phyloP scores from a whole-genome alignment of 164 flowering plant species.

The Vitis labrusca region DNA sequence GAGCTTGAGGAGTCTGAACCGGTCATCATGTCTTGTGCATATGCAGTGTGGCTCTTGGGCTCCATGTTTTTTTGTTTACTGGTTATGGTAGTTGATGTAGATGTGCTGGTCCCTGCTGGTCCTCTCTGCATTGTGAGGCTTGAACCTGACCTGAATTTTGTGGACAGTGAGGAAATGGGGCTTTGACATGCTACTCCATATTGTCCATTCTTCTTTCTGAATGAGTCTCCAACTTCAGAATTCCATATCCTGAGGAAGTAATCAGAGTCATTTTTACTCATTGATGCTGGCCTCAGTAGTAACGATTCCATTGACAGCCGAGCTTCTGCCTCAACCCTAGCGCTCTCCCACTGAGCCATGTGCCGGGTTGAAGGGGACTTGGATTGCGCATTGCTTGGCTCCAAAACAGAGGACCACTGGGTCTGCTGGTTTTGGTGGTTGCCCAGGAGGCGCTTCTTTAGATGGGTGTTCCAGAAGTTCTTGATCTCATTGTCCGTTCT shows the following conservation, averaged over 20 bases:
- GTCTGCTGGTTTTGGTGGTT: background rate
- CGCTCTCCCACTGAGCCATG: conserved; percentile 44
- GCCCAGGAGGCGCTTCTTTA: conserved; percentile 37
- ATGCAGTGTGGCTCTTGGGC: conserved; percentile 1
- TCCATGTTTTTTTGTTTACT: background rate
- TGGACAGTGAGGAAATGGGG: conserved; percentile 23
- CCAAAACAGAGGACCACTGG: conserved; percentile 2
- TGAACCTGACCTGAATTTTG: conserved; percentile 20
- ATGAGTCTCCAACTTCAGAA: conserved; percentile 45
- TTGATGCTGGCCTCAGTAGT: conserved; percentile 8
- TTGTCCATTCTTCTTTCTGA: conserved; percentile 14
- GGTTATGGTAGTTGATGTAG: background rate
- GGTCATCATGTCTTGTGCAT: conserved; percentile 6
- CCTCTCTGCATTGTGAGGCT: conserved; percentile 9
- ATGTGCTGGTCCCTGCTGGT: background rate
- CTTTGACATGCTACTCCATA: conserved; percentile 8
- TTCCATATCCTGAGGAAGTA: conserved; percentile 37
- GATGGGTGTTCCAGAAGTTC: conserved; percentile 50
- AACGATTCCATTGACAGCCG: conserved; percentile 27
- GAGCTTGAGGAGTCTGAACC: conserved; percentile 24
- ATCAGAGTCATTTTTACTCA: conserved; percentile 15
- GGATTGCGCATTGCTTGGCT: conserved; percentile 1
- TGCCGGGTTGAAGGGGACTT: conserved; percentile 29
- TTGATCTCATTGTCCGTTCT: conserved; percentile 57
- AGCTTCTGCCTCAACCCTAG: conserved; percentile 42